Percentiles rank a stretch among this genome's conserved stretches.
These are phyloP conservation scores for Fusarium guadeloupense DNA, from an alignment of 2,329 filamentous ascomycete species.

Conservation along the genomic window DNA sequence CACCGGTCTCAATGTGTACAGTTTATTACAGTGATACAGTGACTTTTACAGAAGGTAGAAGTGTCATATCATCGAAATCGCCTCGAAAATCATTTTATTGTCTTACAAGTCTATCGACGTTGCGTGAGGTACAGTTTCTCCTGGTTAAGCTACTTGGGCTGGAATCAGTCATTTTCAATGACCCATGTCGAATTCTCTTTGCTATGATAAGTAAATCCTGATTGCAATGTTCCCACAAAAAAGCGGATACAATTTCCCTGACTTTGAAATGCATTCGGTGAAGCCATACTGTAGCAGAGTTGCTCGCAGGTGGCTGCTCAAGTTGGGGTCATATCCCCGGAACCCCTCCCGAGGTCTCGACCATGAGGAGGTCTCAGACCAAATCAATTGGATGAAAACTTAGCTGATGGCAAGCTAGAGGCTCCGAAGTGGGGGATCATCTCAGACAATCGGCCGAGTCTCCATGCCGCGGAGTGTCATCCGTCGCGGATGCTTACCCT, in stretches of 20 bases:
- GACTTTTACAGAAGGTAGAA: neutral
- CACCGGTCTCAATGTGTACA: neutral
- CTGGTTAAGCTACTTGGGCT: neutral
- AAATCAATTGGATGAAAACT: constrained; percentile 20
- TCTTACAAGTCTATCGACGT: no score
- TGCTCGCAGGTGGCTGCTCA: neutral
- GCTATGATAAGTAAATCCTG: neutral
- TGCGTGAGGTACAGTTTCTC: neutral
- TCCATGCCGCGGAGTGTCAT: neutral
- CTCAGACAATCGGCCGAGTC: neutral
- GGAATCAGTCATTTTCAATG: constrained; percentile 3
- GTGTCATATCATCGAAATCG: neutral
- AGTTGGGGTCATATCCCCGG: constrained; percentile 13
- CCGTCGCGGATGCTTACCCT: constrained; percentile 2
- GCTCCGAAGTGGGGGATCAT: neutral
- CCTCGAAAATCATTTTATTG: neutral
- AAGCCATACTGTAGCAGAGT: neutral
- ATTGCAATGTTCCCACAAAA: constrained; percentile 7
- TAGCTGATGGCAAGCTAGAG: neutral
- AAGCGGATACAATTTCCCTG: neutral
- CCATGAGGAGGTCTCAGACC: neutral
- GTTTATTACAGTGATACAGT: neutral
- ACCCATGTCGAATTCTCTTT: neutral
- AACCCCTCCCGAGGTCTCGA: constrained; percentile 3
- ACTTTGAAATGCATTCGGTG: neutral